These are phyloP conservation scores for Coleophoma eucalyptorum DNA, from an alignment of 2,329 filamentous ascomycete species.

Conservation along the genomic window DNA sequence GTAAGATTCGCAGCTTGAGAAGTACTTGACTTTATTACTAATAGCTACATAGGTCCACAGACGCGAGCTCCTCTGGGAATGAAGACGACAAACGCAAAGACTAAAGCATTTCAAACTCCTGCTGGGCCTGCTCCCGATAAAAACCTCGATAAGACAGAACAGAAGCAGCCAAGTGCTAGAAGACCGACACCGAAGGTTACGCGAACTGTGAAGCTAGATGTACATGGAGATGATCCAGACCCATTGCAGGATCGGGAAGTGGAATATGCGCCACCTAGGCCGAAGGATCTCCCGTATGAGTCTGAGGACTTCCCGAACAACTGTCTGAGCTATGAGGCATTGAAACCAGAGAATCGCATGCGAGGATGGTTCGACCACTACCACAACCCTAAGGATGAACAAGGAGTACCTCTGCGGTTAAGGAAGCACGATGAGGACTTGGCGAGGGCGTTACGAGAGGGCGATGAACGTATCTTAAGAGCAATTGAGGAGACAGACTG, in stretches of 20 bases:
- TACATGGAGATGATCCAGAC: slow-evolving; percentile 51
- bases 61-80: slow-evolving; percentile 80
- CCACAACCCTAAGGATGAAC: slow-evolving; percentile 60
- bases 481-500: slow-evolving; percentile 59
- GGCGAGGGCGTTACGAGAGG: slow-evolving; percentile 39
- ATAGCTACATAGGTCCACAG: slow-evolving; percentile 36
- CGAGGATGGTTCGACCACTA: slow-evolving; percentile 60
- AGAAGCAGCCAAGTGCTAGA: slow-evolving; percentile 55
- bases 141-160: slow-evolving; percentile 59
- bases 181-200: slow-evolving; percentile 54
- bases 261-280: slow-evolving; percentile 82
- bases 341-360: slow-evolving; percentile 55
- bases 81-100: slow-evolving; percentile 96
- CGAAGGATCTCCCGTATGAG: slow-evolving; percentile 62
- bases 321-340: slow-evolving; percentile 50
- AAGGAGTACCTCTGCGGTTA: slow-evolving; percentile 60
- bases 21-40: not conserved
- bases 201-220: slow-evolving; percentile 57
- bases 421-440: slow-evolving; percentile 52
- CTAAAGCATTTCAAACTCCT: slow-evolving; percentile 61
- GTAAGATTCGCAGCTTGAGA: slow-evolving; percentile 42
- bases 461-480: slow-evolving; percentile 64
- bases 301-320: slow-evolving; percentile 63
- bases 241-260: slow-evolving; percentile 64
- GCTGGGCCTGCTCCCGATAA: slow-evolving; percentile 56